Conservation (phyloP, 805 yeast genomes). For the Candida loeiensis region DNA sequence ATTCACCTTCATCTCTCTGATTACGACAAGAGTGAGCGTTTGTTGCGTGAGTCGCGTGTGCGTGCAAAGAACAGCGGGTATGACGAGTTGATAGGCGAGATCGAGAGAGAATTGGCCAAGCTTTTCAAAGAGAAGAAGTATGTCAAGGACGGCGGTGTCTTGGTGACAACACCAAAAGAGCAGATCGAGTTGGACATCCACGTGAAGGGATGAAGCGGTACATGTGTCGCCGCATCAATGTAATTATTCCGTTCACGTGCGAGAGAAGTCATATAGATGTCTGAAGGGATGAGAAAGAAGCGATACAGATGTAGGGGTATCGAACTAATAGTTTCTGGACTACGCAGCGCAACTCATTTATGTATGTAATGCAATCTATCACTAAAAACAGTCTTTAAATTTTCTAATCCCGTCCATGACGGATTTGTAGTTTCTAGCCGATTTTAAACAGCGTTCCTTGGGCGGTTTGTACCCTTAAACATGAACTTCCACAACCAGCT, state of each 20-base stretch:
- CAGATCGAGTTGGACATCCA: conserved; percentile 27
- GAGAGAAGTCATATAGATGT: no score
- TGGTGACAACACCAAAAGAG: conserved; percentile 8
- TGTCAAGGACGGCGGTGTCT: conserved; percentile 9
- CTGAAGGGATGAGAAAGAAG: no score
- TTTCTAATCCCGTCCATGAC: no score
- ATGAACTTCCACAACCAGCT: conserved; percentile 1
- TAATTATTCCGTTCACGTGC: no score
- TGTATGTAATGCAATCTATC: no score
- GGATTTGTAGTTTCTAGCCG: no score
- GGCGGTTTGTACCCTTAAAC: background rate
- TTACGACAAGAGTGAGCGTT: conserved; percentile 53
- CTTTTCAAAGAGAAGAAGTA: conserved; percentile 36
- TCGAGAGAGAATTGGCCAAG: conserved; percentile 63
- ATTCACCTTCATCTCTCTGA: conserved; percentile 59
- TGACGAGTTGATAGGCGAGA: conserved; percentile 56
- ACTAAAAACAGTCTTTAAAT: no score
- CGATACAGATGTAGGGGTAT: no score
- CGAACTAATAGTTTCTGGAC: no score
- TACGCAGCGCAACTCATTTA: no score
- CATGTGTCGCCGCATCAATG: no score
- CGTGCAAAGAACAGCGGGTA: conserved; percentile 68
- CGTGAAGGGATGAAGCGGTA: conserved; percentile 13
- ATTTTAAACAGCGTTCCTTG: background rate
- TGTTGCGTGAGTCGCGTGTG: conserved; percentile 64